phyloP scores from a whole-genome alignment of 768 basidiomycete species.

The Leccinellum rugosiceps region DNA sequence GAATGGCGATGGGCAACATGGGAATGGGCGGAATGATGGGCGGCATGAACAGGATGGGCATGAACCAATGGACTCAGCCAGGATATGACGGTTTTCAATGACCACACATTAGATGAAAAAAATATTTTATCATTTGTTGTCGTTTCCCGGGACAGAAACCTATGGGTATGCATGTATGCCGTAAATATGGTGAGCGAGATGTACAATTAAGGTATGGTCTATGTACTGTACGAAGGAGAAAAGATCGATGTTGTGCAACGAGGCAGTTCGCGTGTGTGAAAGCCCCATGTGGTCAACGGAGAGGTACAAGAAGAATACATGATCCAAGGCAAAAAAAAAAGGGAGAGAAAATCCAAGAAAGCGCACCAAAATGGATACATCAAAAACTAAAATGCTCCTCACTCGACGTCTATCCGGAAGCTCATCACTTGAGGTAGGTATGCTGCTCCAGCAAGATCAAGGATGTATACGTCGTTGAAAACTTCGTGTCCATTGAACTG shows the following conservation, averaged over 20 bases:
- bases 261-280: slow-evolving; percentile 2
- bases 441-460: slow-evolving; percentile 84
- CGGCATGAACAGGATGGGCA: slow-evolving; percentile 37
- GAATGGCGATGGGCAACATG: slow-evolving; percentile 35
- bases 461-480: slow-evolving; percentile 80
- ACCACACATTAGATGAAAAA: neutral
- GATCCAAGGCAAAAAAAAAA: neutral
- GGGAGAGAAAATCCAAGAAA: neutral
- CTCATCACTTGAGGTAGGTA: slow-evolving; percentile 89
- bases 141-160: slow-evolving; percentile 5
- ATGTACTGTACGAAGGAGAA: slow-evolving; percentile 42
- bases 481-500: slow-evolving; percentile 74
- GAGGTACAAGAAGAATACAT: slow-evolving; percentile 3
- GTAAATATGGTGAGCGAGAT: slow-evolving; percentile 22
- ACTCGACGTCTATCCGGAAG: slow-evolving; percentile 52
- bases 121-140: neutral
- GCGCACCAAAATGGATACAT: neutral
- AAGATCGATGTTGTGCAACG: slow-evolving; percentile 20
- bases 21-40: slow-evolving; percentile 34
- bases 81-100: slow-evolving; percentile 33
- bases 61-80: slow-evolving; percentile 38
- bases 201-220: slow-evolving; percentile 32
- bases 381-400: slow-evolving; percentile 2
- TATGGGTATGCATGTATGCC: slow-evolving; percentile 26
- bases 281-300: slow-evolving; percentile 13